Evolutionary conservation across 352 stramenopile species (phyloP).

Genomic region (Stramenopiles sp.): DNA sequence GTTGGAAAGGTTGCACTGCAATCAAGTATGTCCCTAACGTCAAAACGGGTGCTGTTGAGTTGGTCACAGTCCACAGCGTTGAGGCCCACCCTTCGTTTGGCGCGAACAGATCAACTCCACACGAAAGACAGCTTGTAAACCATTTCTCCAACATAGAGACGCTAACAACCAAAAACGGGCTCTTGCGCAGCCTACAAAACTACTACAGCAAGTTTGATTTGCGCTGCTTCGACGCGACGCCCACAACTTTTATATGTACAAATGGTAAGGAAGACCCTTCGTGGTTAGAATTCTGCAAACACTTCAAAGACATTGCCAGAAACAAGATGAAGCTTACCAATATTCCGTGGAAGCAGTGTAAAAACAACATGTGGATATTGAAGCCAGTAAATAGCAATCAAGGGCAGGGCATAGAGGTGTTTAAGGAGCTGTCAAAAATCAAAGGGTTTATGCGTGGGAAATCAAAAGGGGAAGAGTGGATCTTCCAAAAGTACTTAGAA

Average conservation of each 20-base stretch:
- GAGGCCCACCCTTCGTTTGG: background rate
- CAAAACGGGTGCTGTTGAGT: background rate
- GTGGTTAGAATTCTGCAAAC: background rate
- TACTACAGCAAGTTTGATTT: background rate
- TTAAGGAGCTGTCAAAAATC: slow-evolving; percentile 16
- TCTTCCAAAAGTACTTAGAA: slow-evolving; percentile 29
- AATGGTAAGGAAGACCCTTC: background rate
- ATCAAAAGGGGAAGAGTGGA: slow-evolving; percentile 22
- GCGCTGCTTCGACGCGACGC: background rate
- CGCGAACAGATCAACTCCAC: background rate
- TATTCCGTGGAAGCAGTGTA: slow-evolving; percentile 8
- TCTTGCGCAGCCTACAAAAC: background rate
- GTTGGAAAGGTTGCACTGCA: background rate
- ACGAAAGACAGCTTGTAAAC: background rate
- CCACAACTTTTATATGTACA: slow-evolving; percentile 8
- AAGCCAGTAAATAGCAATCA: slow-evolving; percentile 24
- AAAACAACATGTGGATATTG: slow-evolving; percentile 24
- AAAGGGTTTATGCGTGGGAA: slow-evolving; percentile 17
- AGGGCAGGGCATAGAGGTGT: slow-evolving; percentile 24
- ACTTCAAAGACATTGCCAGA: slow-evolving; percentile 2
- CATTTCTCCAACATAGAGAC: slow-evolving; percentile 5
- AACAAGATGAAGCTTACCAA: background rate
- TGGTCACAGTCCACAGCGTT: background rate
- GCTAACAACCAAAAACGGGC: slow-evolving; percentile 7
- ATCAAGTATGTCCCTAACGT: background rate